These are phyloP conservation scores for Xylaria sp. DNA, from an alignment of 495 filamentous ascomycete species.

Conservation along the genomic window DNA sequence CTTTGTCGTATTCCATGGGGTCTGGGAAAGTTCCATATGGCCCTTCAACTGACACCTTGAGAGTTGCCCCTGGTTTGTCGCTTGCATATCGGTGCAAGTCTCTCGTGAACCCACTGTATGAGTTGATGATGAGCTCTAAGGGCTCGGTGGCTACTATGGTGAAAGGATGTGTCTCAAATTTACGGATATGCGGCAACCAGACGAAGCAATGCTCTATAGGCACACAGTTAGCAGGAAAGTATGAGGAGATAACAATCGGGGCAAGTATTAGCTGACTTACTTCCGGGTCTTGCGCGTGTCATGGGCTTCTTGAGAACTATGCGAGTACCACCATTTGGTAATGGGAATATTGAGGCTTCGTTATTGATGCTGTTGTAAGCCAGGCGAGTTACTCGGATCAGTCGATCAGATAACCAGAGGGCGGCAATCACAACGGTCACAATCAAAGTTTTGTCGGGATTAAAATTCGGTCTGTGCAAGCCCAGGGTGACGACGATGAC, in stretches of 20 bases:
- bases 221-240: not conserved
- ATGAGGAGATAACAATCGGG: not conserved
- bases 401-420: constrained; percentile 60
- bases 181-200: constrained; percentile 64
- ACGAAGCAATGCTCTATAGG: constrained; percentile 61
- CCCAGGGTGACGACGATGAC: constrained; percentile 57
- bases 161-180: constrained; percentile 67
- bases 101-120: constrained; percentile 63
- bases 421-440: constrained; percentile 53
- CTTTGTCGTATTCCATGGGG: constrained; percentile 62
- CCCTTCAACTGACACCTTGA: constrained; percentile 63
- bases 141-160: constrained; percentile 61
- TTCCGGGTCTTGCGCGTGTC: constrained; percentile 56
- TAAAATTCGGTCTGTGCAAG: constrained; percentile 60
- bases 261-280: constrained; percentile 11
- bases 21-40: constrained; percentile 65
- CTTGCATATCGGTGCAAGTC: constrained; percentile 60
- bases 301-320: constrained; percentile 59
- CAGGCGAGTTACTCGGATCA: constrained; percentile 55
- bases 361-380: constrained; percentile 62
- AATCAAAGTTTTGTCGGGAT: constrained; percentile 46
- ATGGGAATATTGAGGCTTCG: constrained; percentile 58
- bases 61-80: constrained; percentile 52
- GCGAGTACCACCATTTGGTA: constrained; percentile 63
- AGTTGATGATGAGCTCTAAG: constrained; percentile 62